phyloP scores from a whole-genome alignment of 768 basidiomycete species.

The Auricularia cornea region DNA sequence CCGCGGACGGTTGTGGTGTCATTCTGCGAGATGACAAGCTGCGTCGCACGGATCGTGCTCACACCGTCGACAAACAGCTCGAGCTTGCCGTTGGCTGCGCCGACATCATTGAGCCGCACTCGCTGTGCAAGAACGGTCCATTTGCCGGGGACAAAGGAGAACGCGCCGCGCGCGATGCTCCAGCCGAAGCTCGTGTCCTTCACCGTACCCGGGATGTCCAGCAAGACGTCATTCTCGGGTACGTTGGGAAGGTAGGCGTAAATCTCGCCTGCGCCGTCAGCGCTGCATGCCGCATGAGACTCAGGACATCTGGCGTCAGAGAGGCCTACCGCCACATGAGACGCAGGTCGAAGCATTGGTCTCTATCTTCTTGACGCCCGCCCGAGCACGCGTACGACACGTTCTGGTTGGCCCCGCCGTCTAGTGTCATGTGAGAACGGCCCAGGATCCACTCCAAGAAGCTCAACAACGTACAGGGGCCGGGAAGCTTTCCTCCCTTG shows the following conservation, averaged over 20 bases:
- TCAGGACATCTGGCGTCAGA: neutral
- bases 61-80: slow-evolving; percentile 57
- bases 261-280: no score
- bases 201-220: slow-evolving; percentile 40
- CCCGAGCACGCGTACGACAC: slow-evolving; percentile 52
- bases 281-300: slow-evolving; percentile 45
- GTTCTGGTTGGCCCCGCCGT: slow-evolving; percentile 42
- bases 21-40: slow-evolving; percentile 47
- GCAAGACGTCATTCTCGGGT: slow-evolving; percentile 40
- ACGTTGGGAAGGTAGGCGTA: slow-evolving; percentile 59
- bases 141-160: slow-evolving; percentile 50
- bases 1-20: slow-evolving; percentile 48
- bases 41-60: slow-evolving; percentile 49
- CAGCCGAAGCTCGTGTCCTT: slow-evolving; percentile 60
- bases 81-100: slow-evolving; percentile 53
- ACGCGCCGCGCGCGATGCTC: slow-evolving; percentile 61
- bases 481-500: slow-evolving; percentile 65
- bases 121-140: slow-evolving; percentile 67
- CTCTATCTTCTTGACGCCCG: slow-evolving; percentile 47
- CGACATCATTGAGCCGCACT: slow-evolving; percentile 59
- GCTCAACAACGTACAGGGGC: slow-evolving; percentile 47
- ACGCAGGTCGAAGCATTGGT: slow-evolving; percentile 53
- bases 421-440: neutral
- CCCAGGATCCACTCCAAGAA: neutral
- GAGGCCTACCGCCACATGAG: slow-evolving; percentile 58